Conservation (phyloP, 306 rosid species). For the Trifolium pratense region DNA sequence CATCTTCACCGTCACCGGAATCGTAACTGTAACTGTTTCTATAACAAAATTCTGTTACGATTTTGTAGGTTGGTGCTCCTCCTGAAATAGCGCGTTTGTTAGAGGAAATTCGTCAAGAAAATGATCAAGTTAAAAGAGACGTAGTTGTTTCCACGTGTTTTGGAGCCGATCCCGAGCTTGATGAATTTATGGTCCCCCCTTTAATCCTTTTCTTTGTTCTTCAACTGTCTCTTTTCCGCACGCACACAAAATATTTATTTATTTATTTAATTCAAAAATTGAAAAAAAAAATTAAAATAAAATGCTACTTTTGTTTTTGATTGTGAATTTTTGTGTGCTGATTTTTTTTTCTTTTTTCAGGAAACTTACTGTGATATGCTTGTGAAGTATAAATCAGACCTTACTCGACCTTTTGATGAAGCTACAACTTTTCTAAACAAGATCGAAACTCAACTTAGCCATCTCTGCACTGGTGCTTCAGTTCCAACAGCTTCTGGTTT, state of each 20-base stretch:
- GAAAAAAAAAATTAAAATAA: neutral
- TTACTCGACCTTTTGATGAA: slow-evolving; percentile 87
- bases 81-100: slow-evolving; percentile 80
- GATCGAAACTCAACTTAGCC: slow-evolving; percentile 76
- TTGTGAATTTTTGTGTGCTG: slow-evolving; percentile 4
- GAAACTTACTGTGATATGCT: slow-evolving; percentile 88
- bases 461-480: slow-evolving; percentile 72
- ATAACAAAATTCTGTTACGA: neutral
- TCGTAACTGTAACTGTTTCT: neutral
- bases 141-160: slow-evolving; percentile 79
- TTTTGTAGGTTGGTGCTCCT: slow-evolving; percentile 86
- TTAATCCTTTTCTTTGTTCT: slow-evolving; percentile 31
- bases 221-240: neutral
- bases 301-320: slow-evolving; percentile 37
- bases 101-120: slow-evolving; percentile 80
- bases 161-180: slow-evolving; percentile 99
- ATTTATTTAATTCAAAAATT: neutral
- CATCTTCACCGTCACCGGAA: neutral
- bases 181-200: slow-evolving; percentile 92
- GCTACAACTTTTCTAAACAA: slow-evolving; percentile 86
- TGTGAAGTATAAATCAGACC: slow-evolving; percentile 85
- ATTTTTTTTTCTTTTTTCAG: slow-evolving; percentile 45
- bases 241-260: slow-evolving; percentile 4
- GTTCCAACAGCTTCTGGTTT: slow-evolving; percentile 71
- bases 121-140: slow-evolving; percentile 61